phyloP scores from a whole-genome alignment of 305 asterid genomes.

The Lippia alba region DNA sequence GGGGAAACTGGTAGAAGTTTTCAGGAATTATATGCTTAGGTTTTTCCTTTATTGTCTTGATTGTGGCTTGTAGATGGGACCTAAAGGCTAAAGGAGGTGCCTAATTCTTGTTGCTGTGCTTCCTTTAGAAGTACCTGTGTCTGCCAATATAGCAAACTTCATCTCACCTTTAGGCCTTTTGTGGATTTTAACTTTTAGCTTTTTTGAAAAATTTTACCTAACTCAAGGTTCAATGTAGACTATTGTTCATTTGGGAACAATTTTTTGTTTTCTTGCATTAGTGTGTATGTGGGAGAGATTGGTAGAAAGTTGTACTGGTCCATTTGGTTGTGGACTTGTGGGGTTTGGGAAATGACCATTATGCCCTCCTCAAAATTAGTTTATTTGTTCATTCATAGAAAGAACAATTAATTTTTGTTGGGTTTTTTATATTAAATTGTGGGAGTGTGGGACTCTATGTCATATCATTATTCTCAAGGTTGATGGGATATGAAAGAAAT shows the following conservation, averaged over 20 bases:
- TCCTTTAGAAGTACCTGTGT: conserved; percentile 22
- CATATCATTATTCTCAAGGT: background rate
- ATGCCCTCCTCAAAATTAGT: background rate
- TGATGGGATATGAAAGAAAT: no score
- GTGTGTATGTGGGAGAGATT: background rate
- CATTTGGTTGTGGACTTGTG: background rate
- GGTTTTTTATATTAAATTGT: background rate
- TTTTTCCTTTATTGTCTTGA: conserved; percentile 39
- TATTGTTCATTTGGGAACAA: conserved; percentile 1
- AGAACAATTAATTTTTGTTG: no score
- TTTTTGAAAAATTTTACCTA: background rate
- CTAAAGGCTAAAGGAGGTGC: conserved; percentile 31
- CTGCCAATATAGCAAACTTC: conserved; percentile 31
- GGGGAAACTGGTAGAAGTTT: conserved; percentile 29
- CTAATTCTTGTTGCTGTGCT: conserved; percentile 25
- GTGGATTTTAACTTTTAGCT: conserved; percentile 27
- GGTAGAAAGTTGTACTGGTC: background rate
- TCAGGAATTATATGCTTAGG: conserved; percentile 22
- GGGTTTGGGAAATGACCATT: background rate
- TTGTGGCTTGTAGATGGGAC: conserved; percentile 38
- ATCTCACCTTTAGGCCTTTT: conserved; percentile 23
- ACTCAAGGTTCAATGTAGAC: conserved; percentile 19
- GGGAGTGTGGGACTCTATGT: background rate
- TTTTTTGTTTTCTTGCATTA: background rate
- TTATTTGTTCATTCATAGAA: background rate